phyloP scores from a whole-genome alignment of 768 basidiomycete species.

The Dioszegia aurantiaca region DNA sequence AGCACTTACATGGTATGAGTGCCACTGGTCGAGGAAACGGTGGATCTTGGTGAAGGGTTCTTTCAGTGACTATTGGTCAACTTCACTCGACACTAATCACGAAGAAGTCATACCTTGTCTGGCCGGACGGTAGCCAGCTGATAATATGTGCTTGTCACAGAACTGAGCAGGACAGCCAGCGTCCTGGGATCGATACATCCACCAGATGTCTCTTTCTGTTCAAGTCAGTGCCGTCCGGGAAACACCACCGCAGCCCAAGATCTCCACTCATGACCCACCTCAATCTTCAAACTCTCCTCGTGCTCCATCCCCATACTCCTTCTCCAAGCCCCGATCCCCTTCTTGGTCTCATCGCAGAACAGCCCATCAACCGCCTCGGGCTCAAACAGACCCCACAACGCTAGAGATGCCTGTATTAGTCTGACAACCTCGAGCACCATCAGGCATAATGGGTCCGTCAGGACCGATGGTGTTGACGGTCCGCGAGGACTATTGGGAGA shows the following conservation, averaged over 20 bases:
- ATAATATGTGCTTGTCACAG: conserved; percentile 42
- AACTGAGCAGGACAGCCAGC: conserved; percentile 36
- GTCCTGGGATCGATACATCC: conserved; percentile 47
- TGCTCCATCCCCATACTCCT: conserved; percentile 44
- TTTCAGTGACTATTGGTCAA: conserved; percentile 28
- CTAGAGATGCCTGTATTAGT: conserved; percentile 38
- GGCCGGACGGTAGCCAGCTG: conserved; percentile 34
- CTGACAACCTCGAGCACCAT: conserved; percentile 37
- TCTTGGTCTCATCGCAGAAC: conserved; percentile 47
- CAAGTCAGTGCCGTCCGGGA: too few relatives aligned
- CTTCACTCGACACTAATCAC: background rate
- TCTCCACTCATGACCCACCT: conserved; percentile 22
- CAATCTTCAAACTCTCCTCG: conserved; percentile 39
- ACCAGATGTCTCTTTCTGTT: conserved; percentile 45
- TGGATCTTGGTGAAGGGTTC: conserved; percentile 34
- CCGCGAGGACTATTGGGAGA: conserved; percentile 23
- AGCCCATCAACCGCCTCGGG: conserved; percentile 34
- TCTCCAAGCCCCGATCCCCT: conserved; percentile 38
- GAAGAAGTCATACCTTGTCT: conserved; percentile 28
- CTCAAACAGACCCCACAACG: conserved; percentile 36
- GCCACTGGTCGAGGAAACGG: conserved; percentile 36
- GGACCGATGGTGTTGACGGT: conserved; percentile 17
- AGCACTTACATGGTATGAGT: conserved; percentile 28
- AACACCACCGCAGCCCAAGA: too few relatives aligned
- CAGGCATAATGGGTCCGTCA: conserved; percentile 34